These are phyloP conservation scores for Lizonia empirigonia DNA, from an alignment of 2,329 filamentous ascomycete genomes.

Conservation along the genomic window DNA sequence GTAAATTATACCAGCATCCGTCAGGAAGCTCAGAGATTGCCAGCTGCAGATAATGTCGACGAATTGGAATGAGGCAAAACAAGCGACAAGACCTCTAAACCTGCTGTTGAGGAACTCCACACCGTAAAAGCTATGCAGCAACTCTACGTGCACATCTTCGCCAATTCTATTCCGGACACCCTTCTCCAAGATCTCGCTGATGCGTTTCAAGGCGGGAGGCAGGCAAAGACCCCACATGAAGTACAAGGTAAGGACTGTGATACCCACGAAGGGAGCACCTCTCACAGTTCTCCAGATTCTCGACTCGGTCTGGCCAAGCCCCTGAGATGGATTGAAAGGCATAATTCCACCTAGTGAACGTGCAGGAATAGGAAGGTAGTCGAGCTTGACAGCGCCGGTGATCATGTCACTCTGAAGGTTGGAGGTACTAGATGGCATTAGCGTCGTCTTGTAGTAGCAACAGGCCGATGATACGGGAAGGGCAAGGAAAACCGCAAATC, in stretches of 20 bases:
- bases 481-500: background rate
- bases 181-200: conserved; percentile 7
- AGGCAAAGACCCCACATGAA: conserved; percentile 15
- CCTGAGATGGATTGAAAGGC: conserved; percentile 24
- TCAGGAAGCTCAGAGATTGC: conserved; percentile 21
- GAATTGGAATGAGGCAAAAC: conserved; percentile 21
- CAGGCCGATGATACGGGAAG: background rate
- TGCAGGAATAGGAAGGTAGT: conserved; percentile 16
- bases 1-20: conserved; percentile 18
- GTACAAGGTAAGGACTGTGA: conserved; percentile 11
- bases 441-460: background rate
- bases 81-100: conserved; percentile 12
- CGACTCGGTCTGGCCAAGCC: conserved; percentile 16
- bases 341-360: conserved; percentile 19
- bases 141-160: conserved; percentile 7
- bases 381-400: conserved; percentile 17
- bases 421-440: conserved; percentile 5
- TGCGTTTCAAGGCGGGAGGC: background rate
- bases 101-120: conserved; percentile 19
- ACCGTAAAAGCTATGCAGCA: conserved; percentile 14
- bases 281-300: conserved; percentile 17
- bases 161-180: conserved; percentile 17
- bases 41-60: conserved; percentile 17
- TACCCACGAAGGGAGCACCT: conserved; percentile 16
- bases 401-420: conserved; percentile 16